Conservation (phyloP, 345 rosid genomes). For the Citrus maxima region DNA sequence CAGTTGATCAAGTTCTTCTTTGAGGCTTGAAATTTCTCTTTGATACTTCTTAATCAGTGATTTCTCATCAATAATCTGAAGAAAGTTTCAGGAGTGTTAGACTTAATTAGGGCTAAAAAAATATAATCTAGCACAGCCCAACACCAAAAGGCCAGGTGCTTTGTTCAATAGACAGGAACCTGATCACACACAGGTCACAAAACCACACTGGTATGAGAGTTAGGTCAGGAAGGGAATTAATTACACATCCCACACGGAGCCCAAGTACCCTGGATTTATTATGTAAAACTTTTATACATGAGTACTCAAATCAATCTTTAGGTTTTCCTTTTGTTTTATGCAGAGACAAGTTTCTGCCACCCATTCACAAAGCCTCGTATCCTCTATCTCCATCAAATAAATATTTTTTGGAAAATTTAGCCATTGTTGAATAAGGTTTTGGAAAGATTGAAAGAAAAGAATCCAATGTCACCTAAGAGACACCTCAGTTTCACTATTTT, state of each 20-base stretch:
- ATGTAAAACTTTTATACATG: not conserved
- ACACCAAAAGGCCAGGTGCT: not conserved
- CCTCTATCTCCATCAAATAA: not conserved
- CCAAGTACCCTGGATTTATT: not conserved
- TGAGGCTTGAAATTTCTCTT: slow-evolving; percentile 86
- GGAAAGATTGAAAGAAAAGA: not conserved
- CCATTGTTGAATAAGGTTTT: not conserved
- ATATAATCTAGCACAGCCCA: not conserved
- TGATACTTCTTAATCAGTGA: slow-evolving; percentile 97
- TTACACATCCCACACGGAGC: not conserved
- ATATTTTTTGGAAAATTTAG: not conserved
- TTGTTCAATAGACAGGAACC: not conserved
- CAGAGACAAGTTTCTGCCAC: not conserved
- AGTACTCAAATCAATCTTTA: not conserved
- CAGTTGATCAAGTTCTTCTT: slow-evolving; percentile 87
- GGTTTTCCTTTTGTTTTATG: not conserved
- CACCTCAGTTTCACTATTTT: not conserved
- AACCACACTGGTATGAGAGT: not conserved
- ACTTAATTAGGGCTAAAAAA: not conserved
- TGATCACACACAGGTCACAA: not conserved
- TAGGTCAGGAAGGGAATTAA: not conserved
- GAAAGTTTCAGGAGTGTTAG: slow-evolving; percentile 6
- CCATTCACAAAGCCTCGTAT: not conserved
- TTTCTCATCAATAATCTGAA: slow-evolving; percentile 96
- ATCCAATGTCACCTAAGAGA: not conserved